Evolutionary conservation across 2,329 filamentous ascomycete genomes (phyloP), one percentile per base, ranked within the genome.

Genomic region (Coleophoma cylindrospora): DNA sequence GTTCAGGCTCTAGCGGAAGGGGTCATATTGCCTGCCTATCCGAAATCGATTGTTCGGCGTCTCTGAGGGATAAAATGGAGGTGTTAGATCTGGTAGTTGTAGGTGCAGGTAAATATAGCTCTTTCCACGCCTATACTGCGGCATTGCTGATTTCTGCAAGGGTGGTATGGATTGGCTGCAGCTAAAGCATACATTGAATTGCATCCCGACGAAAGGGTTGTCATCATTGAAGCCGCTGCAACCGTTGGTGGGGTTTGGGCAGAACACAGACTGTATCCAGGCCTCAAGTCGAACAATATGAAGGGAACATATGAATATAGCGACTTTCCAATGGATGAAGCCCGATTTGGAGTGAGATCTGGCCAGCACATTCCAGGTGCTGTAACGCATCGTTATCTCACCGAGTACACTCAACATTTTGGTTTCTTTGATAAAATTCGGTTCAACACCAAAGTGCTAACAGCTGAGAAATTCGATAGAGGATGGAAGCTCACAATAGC

Each of bases 241-340:
- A 76, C 77, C 0, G 59, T 83, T 4, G 87, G 87, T 1, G 86
- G 87, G 4, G 81, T 83, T 13, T 90, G 86, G 87, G 78, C 81
- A n/a, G 71, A 80, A 51, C 71, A 85, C 40, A 76, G 85, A 1
- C 66, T 88, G 1, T 85, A 89, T 62, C 77, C 81, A 0, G 81
- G 80, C 2, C 73, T 91, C 45, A 86, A 82, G 58, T 82, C 79
- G 47, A 91, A 91, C 66, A 90, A 89, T 60, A 76, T 87, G 63
- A 65, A 83, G 12, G 86, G 86, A 2, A 86, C 80, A 0, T 88
- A 83, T 56, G 84, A 91, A 64, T 90, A 79, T 59, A 81, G 81
- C 0, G 87, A 88, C 58, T 88, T 86, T 53, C 83, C 84, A 15
- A 85, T 90, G 81, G 72, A 76, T 52, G 66, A 69, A 8, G 74